Evolutionary conservation across 2,329 filamentous ascomycete genomes (phyloP), one percentile per base, ranked within the genome.

Genomic region (Hypoxylon sp.): DNA sequence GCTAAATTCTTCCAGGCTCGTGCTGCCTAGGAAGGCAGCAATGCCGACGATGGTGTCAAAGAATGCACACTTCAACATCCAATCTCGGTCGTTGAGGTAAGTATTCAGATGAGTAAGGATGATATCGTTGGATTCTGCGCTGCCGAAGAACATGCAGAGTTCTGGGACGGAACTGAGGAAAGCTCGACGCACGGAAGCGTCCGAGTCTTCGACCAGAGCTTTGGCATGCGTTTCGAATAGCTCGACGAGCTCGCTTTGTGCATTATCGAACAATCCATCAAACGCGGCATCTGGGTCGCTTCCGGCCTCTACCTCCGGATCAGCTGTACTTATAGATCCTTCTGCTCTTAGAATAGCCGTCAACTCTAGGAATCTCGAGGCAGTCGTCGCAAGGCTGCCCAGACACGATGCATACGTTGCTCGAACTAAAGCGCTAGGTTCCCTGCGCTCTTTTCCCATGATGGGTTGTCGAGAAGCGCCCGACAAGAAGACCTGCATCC

Each of bases 1-100:
- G 71, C 98, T 97, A 74, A 98, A 99, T 73, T 97, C 94, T 79
- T 99, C 96, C 32, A 99, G 82, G 72, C 91, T 97, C 35, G 91
- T 92, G 66, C 92, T 94, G 29, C 96, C 96, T 35, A 98, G 88
- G 73, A 97, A 97, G 0, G 93, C 89, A 3, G 94, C 93, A 71
- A 99, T 94, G 2, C 94, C 95, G 15, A 98, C 93, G 27, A 98
- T 93, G 0, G 94, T 93, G 76, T 97, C 94, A 75, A 99, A 98
- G 77, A 98, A 98, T 2, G 95, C 94, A 75, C 94, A 98, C 79
- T 97, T 98, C 32, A 99, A 83, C 78, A 93, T 93, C 96, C 96
- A 99, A 78, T 99, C 94, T 46, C 92, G 89, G 75, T 98, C 96
- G 73, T 99, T 99, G 7, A 99, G 82, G 75, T 99, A 99, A 0